Evolutionary conservation across 2,329 filamentous ascomycete species (phyloP).

Genomic region (Aschersonia sp.): DNA sequence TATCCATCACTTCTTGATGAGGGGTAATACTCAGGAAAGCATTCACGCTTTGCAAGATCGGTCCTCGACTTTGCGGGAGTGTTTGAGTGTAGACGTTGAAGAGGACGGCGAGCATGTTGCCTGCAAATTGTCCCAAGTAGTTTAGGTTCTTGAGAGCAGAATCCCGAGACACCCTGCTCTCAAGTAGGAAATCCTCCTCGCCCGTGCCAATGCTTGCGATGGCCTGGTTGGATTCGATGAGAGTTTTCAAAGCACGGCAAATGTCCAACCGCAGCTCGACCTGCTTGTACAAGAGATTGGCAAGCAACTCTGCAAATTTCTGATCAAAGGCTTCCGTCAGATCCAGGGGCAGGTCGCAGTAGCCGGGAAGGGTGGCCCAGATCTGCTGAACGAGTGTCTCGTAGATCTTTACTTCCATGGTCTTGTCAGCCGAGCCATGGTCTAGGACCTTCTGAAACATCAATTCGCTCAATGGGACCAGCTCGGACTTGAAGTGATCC

Average conservation of each 20-base stretch:
- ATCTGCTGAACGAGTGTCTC: slow-evolving; percentile 92
- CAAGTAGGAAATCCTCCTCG: slow-evolving; percentile 59
- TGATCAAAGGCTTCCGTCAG: slow-evolving; percentile 67
- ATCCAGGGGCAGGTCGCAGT: slow-evolving; percentile 85
- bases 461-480: slow-evolving; percentile 76
- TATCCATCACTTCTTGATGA: slow-evolving; percentile 63
- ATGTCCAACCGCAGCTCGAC: slow-evolving; percentile 75
- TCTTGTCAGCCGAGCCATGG: slow-evolving; percentile 70
- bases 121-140: slow-evolving; percentile 66
- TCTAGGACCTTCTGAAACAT: slow-evolving; percentile 85
- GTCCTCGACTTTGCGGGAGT: slow-evolving; percentile 77
- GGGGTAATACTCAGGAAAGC: slow-evolving; percentile 83
- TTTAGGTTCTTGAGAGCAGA: slow-evolving; percentile 65
- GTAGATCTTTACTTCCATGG: slow-evolving; percentile 93
- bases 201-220: slow-evolving; percentile 54
- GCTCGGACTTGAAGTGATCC: slow-evolving; percentile 68
- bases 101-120: slow-evolving; percentile 86
- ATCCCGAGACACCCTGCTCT: slow-evolving; percentile 62
- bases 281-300: slow-evolving; percentile 87
- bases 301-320: slow-evolving; percentile 73
- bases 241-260: slow-evolving; percentile 69
- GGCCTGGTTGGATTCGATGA: slow-evolving; percentile 85
- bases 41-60: slow-evolving; percentile 89
- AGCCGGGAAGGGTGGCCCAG: slow-evolving; percentile 86
- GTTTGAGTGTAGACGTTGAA: slow-evolving; percentile 99